phyloP scores from a whole-genome alignment of 148 eudicot species.

The Oxyria digyna region DNA sequence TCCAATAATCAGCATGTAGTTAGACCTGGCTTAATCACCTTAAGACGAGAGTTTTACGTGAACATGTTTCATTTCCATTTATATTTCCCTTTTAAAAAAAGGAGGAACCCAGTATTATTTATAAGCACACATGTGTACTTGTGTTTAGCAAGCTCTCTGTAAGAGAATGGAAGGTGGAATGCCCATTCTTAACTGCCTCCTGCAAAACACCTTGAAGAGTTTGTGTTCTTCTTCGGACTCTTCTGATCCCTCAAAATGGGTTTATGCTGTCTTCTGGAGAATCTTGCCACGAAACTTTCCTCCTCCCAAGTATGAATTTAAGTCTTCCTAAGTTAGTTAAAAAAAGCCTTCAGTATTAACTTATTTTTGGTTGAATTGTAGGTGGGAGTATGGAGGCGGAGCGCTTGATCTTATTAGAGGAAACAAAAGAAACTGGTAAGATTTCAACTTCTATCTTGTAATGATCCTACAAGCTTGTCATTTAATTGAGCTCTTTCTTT shows the following conservation, averaged over 20 bases:
- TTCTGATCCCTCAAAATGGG: slow-evolving; percentile 58
- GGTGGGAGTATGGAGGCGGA: slow-evolving; percentile 98
- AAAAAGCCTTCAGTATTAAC: neutral
- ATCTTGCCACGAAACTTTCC: slow-evolving; percentile 93
- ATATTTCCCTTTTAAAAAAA: neutral
- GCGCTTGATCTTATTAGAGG: slow-evolving; percentile 94
- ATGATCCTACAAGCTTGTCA: neutral
- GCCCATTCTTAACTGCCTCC: slow-evolving; percentile 24
- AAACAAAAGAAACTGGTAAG: slow-evolving; percentile 85
- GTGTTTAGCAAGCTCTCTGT: neutral
- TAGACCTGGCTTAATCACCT: neutral
- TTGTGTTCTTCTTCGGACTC: slow-evolving; percentile 58
- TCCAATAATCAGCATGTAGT: neutral
- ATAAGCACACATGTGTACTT: neutral
- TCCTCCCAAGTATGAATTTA: slow-evolving; percentile 61
- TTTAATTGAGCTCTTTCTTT: neutral
- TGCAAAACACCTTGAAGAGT: slow-evolving; percentile 90
- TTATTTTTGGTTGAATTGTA: slow-evolving; percentile 9
- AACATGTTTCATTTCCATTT: neutral
- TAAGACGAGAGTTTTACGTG: neutral
- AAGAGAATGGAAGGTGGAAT: neutral
- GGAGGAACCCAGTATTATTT: neutral
- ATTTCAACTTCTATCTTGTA: neutral
- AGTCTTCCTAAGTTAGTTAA: neutral
- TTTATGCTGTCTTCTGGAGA: slow-evolving; percentile 98